Conservation (phyloP, 192 early-diverging fungal species). For the Dissophora globulifera region DNA sequence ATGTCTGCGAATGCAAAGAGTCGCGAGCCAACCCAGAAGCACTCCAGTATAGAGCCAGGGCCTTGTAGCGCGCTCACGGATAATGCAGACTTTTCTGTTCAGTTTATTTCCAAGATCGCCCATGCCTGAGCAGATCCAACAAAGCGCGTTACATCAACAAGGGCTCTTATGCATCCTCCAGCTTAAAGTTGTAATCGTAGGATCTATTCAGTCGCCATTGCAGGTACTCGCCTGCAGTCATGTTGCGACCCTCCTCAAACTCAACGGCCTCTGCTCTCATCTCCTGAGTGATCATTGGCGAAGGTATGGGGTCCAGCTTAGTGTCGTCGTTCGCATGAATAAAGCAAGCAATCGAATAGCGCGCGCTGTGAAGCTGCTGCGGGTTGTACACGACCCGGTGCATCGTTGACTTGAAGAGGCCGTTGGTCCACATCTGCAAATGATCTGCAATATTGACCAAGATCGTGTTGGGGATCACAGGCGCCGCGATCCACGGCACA, state of each 20-base stretch:
- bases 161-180: not conserved
- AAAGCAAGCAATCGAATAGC: slow-evolving; percentile 73
- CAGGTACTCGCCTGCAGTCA: slow-evolving; percentile 66
- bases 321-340: slow-evolving; percentile 63
- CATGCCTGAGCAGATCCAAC: too few relatives aligned
- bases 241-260: slow-evolving; percentile 50
- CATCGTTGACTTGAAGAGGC: slow-evolving; percentile 67
- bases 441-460: slow-evolving; percentile 73
- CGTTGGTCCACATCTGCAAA: slow-evolving; percentile 72
- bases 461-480: slow-evolving; percentile 62
- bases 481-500: slow-evolving; percentile 67
- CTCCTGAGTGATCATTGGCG: slow-evolving; percentile 34
- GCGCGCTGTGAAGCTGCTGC: slow-evolving; percentile 59
- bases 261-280: slow-evolving; percentile 30
- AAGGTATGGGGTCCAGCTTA: slow-evolving; percentile 61
- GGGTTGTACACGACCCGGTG: slow-evolving; percentile 69
- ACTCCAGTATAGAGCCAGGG: too few relatives aligned
- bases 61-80: too few relatives aligned
- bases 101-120: too few relatives aligned
- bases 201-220: slow-evolving; percentile 49
- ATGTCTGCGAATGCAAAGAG: too few relatives aligned
- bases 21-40: too few relatives aligned
- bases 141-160: too few relatives aligned
- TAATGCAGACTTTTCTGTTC: too few relatives aligned
- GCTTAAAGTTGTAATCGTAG: slow-evolving; percentile 25